Evolutionary conservation across 805 yeast genomes (phyloP).

Genomic region (Spathaspora hagerdaliae): DNA sequence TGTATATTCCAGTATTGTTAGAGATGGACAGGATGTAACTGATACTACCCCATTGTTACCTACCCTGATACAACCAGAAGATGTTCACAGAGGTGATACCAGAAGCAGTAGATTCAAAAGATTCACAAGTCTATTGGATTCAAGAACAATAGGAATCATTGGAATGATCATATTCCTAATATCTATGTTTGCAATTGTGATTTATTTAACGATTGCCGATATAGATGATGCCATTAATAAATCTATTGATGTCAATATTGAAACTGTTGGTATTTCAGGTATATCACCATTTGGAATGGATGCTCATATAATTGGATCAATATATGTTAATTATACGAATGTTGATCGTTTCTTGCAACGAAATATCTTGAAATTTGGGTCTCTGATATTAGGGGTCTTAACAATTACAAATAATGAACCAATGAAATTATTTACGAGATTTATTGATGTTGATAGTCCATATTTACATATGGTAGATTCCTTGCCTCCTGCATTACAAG

Average conservation of each 20-base stretch:
- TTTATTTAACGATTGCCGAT: not conserved
- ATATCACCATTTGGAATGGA: conserved; percentile 24
- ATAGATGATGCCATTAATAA: conserved; percentile 1
- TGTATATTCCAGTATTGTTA: not conserved
- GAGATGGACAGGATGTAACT: not conserved
- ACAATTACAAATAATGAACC: conserved; percentile 16
- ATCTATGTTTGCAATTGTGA: not conserved
- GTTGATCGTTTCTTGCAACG: conserved; percentile 19
- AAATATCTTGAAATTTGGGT: conserved; percentile 15
- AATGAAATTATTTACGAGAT: conserved; percentile 16
- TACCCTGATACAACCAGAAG: not conserved
- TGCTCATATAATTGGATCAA: conserved; percentile 22
- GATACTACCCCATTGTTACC: not conserved
- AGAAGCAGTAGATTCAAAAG: not conserved
- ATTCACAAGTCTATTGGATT: not conserved
- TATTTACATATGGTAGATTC: conserved; percentile 21
- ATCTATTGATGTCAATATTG: conserved; percentile 19
- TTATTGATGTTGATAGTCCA: conserved; percentile 6
- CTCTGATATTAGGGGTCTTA: conserved; percentile 20
- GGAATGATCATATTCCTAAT: not conserved
- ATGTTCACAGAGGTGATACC: not conserved
- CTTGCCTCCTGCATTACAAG: conserved; percentile 20
- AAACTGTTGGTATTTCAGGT: conserved; percentile 19
- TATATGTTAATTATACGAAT: conserved; percentile 24
- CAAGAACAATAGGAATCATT: not conserved